These are phyloP conservation scores for Tuber calosporum DNA, from an alignment of 495 filamentous ascomycete genomes.

Conservation along the genomic window DNA sequence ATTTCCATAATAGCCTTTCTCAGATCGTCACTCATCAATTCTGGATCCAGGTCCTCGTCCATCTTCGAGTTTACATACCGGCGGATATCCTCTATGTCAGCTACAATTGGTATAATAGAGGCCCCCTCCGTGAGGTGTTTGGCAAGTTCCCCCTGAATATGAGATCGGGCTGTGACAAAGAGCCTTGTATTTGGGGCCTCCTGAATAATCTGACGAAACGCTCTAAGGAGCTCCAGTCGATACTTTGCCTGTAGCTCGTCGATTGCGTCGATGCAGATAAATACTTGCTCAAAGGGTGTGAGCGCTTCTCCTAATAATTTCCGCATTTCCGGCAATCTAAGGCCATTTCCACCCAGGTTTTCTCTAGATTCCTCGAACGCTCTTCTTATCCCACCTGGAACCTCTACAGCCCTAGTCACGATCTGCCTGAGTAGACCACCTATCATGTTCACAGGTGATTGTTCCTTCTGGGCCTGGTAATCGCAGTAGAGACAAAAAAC, in stretches of 20 bases:
- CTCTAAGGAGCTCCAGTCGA: background rate
- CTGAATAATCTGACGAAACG: background rate
- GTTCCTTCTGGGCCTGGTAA: background rate
- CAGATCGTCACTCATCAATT: background rate
- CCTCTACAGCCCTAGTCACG: accelerated
- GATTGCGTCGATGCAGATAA: background rate
- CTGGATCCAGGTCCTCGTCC: background rate
- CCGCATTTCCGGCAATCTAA: background rate
- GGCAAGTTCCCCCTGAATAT: background rate
- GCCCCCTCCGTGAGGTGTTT: background rate
- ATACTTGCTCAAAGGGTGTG: background rate
- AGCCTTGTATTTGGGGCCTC: background rate
- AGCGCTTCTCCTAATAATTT: background rate
- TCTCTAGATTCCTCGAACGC: no score
- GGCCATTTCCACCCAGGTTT: background rate
- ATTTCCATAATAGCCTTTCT: background rate
- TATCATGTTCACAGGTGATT: background rate
- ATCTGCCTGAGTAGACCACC: background rate
- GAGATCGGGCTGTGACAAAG: background rate
- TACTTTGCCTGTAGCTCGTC: background rate
- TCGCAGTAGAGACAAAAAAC: background rate
- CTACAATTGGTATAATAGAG: background rate
- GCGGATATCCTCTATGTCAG: background rate
- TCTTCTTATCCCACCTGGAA: background rate
- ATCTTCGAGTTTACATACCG: background rate